Evolutionary conservation across 1,284 basidiomycete genomes (phyloP).

Genomic region (Flammula alnicola): DNA sequence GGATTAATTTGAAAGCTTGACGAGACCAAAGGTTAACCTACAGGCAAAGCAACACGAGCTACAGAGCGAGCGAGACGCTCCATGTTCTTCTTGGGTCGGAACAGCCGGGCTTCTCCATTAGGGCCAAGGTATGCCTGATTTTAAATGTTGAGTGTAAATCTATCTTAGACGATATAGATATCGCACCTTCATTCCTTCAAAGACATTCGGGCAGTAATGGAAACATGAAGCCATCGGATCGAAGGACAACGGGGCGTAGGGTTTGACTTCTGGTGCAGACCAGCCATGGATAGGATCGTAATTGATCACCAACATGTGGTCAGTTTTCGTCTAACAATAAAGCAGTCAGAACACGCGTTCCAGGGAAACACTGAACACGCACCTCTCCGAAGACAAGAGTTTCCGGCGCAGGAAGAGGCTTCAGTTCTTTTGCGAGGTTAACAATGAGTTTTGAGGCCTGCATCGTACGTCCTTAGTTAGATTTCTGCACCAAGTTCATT

Average conservation of each 20-base stretch:
- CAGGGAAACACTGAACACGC: constrained; percentile 5
- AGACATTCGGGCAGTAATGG: constrained; percentile 79
- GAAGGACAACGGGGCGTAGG: constrained; percentile 71
- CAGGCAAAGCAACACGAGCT: constrained; percentile 69
- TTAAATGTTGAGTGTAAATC: no score
- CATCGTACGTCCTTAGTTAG: no score
- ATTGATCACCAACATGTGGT: constrained; percentile 72
- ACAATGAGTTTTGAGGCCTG: constrained; percentile 52
- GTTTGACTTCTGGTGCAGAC: constrained; percentile 81
- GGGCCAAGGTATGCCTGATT: constrained; percentile 73
- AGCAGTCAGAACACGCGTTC: background rate
- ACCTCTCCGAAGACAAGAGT: constrained; percentile 50
- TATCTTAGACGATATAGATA: no score
- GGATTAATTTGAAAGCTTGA: background rate
- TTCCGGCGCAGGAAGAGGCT: constrained; percentile 43
- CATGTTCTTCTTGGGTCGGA: constrained; percentile 86
- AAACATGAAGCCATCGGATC: constrained; percentile 79
- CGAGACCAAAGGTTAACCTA: constrained; percentile 29
- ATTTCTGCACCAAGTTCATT: background rate
- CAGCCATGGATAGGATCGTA: constrained; percentile 75
- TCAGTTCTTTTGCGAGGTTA: constrained; percentile 38
- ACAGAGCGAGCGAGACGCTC: constrained; percentile 67
- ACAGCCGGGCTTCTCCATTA: constrained; percentile 68
- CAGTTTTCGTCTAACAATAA: constrained; percentile 7
- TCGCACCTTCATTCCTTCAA: constrained; percentile 86